Percentiles rank a stretch among this genome's conserved stretches.
Evolutionary conservation across 352 stramenopile species (phyloP).

Genomic region (Pythium chondricola): DNA sequence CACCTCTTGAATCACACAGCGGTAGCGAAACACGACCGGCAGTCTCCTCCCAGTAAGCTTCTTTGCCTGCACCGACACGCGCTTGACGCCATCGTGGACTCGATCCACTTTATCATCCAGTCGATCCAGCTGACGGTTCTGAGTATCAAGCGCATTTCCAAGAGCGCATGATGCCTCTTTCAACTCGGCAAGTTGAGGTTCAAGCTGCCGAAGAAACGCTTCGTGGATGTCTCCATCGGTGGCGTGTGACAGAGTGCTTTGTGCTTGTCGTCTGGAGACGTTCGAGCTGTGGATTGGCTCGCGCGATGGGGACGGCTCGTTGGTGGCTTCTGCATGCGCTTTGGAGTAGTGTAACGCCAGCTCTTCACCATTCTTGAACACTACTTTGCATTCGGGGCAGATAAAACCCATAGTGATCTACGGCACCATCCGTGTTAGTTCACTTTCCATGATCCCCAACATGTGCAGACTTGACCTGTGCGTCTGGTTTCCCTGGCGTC

Average conservation of each 20-base stretch:
- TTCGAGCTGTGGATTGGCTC: no score
- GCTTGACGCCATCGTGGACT: slow-evolving; percentile 66
- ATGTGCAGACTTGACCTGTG: no score
- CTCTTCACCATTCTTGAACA: slow-evolving; percentile 47
- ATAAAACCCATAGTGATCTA: slow-evolving; percentile 84
- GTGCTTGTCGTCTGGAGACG: no score
- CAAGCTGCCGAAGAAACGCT: slow-evolving; percentile 41
- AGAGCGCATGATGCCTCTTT: slow-evolving; percentile 63
- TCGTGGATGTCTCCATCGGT: slow-evolving; percentile 36
- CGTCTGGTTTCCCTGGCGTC: no score
- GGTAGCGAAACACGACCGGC: slow-evolving; percentile 44
- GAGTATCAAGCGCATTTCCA: slow-evolving; percentile 46
- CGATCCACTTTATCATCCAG: slow-evolving; percentile 58
- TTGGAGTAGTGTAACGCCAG: slow-evolving; percentile 50
- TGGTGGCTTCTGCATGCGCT: slow-evolving; percentile 20
- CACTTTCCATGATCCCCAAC: slow-evolving; percentile 3
- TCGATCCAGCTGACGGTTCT: slow-evolving; percentile 57
- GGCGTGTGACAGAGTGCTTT: no score
- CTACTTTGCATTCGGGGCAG: slow-evolving; percentile 73
- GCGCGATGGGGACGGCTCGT: neutral
- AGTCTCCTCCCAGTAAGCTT: slow-evolving; percentile 35
- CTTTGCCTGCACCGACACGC: slow-evolving; percentile 56
- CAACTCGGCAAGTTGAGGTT: slow-evolving; percentile 53
- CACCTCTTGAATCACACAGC: slow-evolving; percentile 67
- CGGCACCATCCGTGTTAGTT: neutral